A percentile compares a stretch with the other conserved stretches of the same genome.
phyloP scores from a whole-genome alignment of 2,329 filamentous ascomycete species.

The Paecilomyces sp. region DNA sequence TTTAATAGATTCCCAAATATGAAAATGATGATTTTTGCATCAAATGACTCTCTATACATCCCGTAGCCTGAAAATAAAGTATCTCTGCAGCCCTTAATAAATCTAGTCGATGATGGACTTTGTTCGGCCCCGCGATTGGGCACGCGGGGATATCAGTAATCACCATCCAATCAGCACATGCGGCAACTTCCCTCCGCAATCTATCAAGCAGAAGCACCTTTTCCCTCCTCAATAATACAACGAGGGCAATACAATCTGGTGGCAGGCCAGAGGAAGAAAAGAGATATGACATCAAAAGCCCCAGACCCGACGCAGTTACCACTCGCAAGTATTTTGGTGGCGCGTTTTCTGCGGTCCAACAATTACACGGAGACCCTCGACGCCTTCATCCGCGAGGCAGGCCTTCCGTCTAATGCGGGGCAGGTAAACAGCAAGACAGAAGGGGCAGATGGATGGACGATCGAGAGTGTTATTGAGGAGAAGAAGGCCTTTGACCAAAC shows the following conservation, averaged over 20 bases:
- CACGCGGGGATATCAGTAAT: not conserved
- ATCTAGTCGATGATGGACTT: not conserved
- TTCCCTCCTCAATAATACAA: not conserved
- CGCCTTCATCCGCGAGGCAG: conserved; percentile 52
- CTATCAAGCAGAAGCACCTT: not conserved
- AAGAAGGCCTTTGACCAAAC: conserved; percentile 53
- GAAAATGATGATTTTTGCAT: not conserved
- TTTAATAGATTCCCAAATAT: not conserved
- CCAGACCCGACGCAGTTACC: conserved; percentile 6
- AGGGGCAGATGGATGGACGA: conserved; percentile 42
- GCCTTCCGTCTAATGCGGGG: conserved; percentile 46
- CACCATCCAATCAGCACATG: not conserved
- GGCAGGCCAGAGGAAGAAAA: not conserved
- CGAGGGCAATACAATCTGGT: not conserved
- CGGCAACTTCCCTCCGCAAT: not conserved
- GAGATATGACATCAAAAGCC: not conserved
- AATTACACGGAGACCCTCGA: conserved; percentile 46
- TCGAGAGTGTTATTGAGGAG: conserved; percentile 55
- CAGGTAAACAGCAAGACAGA: conserved; percentile 12
- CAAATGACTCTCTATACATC: not conserved
- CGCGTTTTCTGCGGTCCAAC: conserved; percentile 37
- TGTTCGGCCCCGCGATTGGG: not conserved
- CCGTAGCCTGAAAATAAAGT: too few species aligned
- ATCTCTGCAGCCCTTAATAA: not conserved
- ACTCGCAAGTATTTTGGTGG: conserved; percentile 30